phyloP scores from a whole-genome alignment of 2,329 filamentous ascomycete genomes.

The Penicillium sp. region DNA sequence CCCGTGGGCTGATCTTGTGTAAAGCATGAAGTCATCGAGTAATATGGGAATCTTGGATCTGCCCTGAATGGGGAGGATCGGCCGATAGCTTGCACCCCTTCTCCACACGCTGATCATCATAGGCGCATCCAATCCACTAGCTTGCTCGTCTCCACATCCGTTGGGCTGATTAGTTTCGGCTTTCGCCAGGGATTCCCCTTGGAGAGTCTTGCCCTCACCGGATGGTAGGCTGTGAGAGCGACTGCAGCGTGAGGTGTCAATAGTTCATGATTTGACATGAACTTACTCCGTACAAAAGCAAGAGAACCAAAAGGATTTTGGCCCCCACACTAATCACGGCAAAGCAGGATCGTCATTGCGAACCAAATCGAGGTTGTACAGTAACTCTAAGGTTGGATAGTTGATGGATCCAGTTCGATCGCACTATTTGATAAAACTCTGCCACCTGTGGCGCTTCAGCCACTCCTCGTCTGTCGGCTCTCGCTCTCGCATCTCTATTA shows the following conservation, averaged over 20 bases:
- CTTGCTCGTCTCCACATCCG: not conserved
- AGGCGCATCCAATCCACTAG: conserved; percentile 17
- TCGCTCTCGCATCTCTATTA: not conserved
- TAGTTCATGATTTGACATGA: not conserved
- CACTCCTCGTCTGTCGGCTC: not conserved
- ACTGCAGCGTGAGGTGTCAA: not conserved
- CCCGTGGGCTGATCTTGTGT: not conserved
- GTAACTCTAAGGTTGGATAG: not conserved
- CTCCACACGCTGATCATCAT: conserved; percentile 10
- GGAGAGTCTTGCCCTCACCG: not conserved
- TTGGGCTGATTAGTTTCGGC: not conserved
- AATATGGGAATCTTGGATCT: conserved; percentile 14
- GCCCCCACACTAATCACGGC: not conserved
- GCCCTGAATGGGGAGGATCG: conserved; percentile 18
- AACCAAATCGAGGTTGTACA: not conserved
- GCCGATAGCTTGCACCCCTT: conserved; percentile 7
- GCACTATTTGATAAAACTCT: not conserved
- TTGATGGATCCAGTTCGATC: not conserved
- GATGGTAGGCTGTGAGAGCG: not conserved
- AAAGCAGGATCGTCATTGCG: not conserved
- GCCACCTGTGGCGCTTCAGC: not conserved
- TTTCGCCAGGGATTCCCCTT: not conserved
- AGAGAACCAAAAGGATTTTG: not conserved
- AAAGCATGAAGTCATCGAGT: conserved; percentile 21
- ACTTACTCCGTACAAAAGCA: too few relatives aligned